Evolutionary conservation across 73 alveolate species (phyloP).

Genomic region (Durusdinium trenchii): DNA sequence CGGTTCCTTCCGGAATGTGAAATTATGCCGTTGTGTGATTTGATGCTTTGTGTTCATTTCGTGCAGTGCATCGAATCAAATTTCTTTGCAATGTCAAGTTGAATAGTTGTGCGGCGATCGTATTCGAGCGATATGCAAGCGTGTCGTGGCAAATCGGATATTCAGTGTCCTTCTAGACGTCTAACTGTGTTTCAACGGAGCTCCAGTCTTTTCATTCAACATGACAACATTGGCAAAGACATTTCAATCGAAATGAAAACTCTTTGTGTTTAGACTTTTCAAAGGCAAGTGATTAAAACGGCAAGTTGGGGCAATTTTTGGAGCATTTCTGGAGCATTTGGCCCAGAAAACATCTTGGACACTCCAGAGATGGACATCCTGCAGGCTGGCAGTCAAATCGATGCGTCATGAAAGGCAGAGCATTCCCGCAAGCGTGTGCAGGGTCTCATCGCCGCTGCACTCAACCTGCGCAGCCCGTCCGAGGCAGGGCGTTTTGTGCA

Average conservation of each 20-base stretch:
- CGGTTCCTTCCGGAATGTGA: constrained; percentile 16
- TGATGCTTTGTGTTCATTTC: not conserved
- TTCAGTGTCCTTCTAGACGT: constrained; percentile 11
- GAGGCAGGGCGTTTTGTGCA: constrained; percentile 14
- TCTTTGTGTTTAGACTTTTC: too few relatives aligned
- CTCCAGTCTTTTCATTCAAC: too few relatives aligned
- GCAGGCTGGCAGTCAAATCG: constrained; percentile 22
- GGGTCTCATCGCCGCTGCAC: not conserved
- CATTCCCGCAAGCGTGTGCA: not conserved
- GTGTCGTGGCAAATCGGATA: constrained; percentile 14
- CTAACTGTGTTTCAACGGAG: too few relatives aligned
- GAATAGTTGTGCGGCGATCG: too few relatives aligned
- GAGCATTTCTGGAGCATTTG: constrained; percentile 6
- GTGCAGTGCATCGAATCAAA: not conserved
- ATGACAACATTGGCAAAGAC: too few relatives aligned
- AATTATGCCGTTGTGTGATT: not conserved
- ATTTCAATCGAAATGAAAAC: too few relatives aligned
- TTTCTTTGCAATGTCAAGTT: too few relatives aligned
- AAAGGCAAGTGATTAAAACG: too few relatives aligned
- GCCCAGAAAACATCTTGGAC: not conserved
- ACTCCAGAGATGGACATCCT: not conserved
- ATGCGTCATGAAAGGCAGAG: not conserved
- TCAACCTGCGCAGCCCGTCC: not conserved
- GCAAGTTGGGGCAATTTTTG: not conserved
- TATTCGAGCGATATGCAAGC: constrained; percentile 17